These are phyloP conservation scores for Picea glauca DNA, from an alignment of 75 land plant genomes.

Conservation along the genomic window DNA sequence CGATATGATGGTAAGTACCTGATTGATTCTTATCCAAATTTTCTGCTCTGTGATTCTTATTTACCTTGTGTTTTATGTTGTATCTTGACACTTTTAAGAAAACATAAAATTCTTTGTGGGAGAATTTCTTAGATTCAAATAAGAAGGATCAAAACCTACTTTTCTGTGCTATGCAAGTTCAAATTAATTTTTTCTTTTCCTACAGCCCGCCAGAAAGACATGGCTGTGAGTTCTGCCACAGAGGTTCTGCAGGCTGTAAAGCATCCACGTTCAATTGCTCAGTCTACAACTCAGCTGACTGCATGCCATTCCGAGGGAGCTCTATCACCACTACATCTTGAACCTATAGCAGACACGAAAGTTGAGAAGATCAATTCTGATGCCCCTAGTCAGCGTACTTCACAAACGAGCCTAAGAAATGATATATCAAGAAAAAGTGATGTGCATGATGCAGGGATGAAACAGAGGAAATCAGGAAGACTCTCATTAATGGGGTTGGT, in stretches of 20 bases:
- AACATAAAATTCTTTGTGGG: neutral
- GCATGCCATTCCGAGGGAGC: slow-evolving; percentile 9
- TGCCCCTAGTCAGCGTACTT: slow-evolving; percentile 23
- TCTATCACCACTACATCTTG: slow-evolving; percentile 9
- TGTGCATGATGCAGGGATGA: slow-evolving; percentile 13
- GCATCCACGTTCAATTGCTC: slow-evolving; percentile 37
- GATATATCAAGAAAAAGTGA: slow-evolving; percentile 12
- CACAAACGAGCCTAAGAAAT: slow-evolving; percentile 17
- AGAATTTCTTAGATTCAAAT: neutral
- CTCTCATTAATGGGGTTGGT: slow-evolving; percentile 56
- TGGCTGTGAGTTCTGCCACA: slow-evolving; percentile 63
- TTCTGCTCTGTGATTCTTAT: neutral
- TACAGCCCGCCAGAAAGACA: slow-evolving; percentile 92
- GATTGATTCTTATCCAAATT: neutral
- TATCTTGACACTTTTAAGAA: neutral
- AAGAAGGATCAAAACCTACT: neutral
- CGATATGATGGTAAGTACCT: slow-evolving; percentile 76
- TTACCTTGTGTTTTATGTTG: slow-evolving; percentile 4
- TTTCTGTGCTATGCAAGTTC: neutral
- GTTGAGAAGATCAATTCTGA: neutral
- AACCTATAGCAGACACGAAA: neutral
- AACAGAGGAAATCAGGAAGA: slow-evolving; percentile 38
- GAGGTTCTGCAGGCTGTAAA: slow-evolving; percentile 88
- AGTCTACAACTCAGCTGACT: slow-evolving; percentile 10
- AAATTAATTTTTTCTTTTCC: neutral